A percentile compares a stretch with the other conserved stretches of the same genome.
Evolutionary conservation across 495 filamentous ascomycete species (phyloP).

Genomic region (Aspergillus carlsbadensis): DNA sequence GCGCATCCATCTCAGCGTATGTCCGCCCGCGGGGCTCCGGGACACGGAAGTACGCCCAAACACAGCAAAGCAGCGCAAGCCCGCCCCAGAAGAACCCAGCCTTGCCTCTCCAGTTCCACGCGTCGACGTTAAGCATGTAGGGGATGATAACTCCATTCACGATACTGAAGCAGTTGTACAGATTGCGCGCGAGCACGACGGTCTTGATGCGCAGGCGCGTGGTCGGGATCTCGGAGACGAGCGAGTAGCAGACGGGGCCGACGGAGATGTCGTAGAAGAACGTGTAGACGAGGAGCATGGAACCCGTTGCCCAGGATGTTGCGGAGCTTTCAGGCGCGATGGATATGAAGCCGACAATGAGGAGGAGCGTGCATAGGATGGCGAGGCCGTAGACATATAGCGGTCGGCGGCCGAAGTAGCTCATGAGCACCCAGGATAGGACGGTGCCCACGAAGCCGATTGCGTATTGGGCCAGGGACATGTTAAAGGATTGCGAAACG

Average conservation of each 20-base stretch:
- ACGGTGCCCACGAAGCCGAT: constrained; percentile 73
- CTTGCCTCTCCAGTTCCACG: neutral
- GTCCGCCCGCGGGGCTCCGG: neutral
- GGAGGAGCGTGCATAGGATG: constrained; percentile 60
- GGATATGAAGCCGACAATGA: constrained; percentile 63
- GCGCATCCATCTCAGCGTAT: neutral
- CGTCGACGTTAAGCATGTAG: neutral
- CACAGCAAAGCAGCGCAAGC: neutral
- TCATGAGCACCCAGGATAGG: constrained; percentile 71
- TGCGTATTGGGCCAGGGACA: constrained; percentile 70
- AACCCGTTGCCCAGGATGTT: neutral
- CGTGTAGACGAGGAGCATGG: neutral
- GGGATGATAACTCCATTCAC: neutral
- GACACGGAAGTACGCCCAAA: neutral
- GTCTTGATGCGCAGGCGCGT: neutral
- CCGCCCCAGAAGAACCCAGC: neutral
- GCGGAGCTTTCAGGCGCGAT: neutral
- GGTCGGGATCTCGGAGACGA: neutral
- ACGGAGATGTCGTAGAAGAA: neutral
- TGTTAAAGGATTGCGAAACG: constrained; percentile 58
- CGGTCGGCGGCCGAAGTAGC: constrained; percentile 63
- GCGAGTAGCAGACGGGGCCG: neutral
- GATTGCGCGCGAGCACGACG: neutral
- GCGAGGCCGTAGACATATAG: constrained; percentile 70
- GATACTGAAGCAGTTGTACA: neutral